Evolutionary conservation across 1,139 yeast species (phyloP).

Genomic region (Yamadazyma atmosphaerica): DNA sequence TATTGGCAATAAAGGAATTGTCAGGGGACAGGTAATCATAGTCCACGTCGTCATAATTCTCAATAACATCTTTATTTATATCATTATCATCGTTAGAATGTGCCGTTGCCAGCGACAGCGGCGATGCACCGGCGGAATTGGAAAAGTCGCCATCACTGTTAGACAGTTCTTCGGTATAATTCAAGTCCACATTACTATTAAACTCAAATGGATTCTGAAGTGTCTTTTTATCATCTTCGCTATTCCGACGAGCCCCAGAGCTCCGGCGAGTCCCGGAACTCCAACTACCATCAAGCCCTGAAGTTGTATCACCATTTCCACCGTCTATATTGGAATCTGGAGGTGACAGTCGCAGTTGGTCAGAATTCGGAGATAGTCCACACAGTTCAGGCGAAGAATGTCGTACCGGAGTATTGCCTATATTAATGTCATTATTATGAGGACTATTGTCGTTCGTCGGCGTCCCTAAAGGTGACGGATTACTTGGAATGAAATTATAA

Average conservation of each 20-base stretch:
- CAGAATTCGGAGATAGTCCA: neutral
- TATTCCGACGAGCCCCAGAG: too few species aligned
- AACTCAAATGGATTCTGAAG: neutral
- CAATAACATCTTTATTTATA: slow-evolving; percentile 1
- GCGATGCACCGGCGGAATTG: neutral
- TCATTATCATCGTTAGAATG: slow-evolving; percentile 1
- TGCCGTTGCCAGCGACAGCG: neutral
- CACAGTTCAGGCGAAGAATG: neutral
- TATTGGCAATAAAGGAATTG: slow-evolving; percentile 45
- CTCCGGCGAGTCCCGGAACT: too few species aligned
- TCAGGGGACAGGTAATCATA: slow-evolving; percentile 12
- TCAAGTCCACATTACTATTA: neutral
- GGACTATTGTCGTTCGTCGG: too few species aligned
- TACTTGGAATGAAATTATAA: slow-evolving; percentile 22
- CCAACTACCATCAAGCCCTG: neutral
- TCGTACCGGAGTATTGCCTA: neutral
- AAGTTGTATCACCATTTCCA: too few species aligned
- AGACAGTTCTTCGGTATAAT: neutral
- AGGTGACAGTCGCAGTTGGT: neutral
- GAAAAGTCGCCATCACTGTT: neutral
- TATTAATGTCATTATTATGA: too few species aligned
- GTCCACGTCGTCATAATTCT: slow-evolving; percentile 9
- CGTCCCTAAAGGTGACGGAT: slow-evolving; percentile 26
- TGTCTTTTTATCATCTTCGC: neutral
- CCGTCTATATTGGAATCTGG: too few species aligned